Conservation (phyloP, 192 early-diverging fungal genomes). For the Rhizoclosmatium sp. region DNA sequence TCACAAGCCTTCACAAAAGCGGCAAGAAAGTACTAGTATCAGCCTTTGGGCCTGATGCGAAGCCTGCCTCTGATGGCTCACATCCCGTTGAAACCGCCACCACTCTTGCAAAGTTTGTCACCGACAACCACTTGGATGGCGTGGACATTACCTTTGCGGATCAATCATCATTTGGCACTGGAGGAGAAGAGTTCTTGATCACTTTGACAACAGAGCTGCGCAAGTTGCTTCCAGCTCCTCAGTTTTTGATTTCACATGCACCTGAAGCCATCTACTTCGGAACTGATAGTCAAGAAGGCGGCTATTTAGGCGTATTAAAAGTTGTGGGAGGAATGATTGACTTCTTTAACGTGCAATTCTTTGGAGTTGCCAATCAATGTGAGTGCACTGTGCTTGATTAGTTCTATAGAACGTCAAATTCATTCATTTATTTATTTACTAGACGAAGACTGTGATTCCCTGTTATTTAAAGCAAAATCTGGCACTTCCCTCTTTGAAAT, state of each 20-base stretch:
- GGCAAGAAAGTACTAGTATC: constrained; percentile 5
- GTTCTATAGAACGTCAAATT: too few species aligned
- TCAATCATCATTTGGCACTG: background rate
- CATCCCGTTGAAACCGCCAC: background rate
- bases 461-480: constrained; percentile 7
- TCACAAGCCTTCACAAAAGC: background rate
- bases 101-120: background rate
- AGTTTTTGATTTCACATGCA: constrained; percentile 8
- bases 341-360: constrained; percentile 13
- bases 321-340: constrained; percentile 7
- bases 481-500: constrained; percentile 4
- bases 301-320: background rate
- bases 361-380: background rate
- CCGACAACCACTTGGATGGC: background rate
- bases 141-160: constrained; percentile 2
- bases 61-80: background rate
- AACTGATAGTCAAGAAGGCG: background rate
- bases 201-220: constrained; percentile 5
- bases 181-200: constrained; percentile 1
- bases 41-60: background rate
- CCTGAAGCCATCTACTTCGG: background rate
- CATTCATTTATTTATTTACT: background rate
- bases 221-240: background rate
- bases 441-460: constrained; percentile 9
- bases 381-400: too few species aligned